Percentiles rank a stretch among this genome's conserved stretches.
phyloP scores from a whole-genome alignment of 768 basidiomycete genomes.

The Hericium coralloides region DNA sequence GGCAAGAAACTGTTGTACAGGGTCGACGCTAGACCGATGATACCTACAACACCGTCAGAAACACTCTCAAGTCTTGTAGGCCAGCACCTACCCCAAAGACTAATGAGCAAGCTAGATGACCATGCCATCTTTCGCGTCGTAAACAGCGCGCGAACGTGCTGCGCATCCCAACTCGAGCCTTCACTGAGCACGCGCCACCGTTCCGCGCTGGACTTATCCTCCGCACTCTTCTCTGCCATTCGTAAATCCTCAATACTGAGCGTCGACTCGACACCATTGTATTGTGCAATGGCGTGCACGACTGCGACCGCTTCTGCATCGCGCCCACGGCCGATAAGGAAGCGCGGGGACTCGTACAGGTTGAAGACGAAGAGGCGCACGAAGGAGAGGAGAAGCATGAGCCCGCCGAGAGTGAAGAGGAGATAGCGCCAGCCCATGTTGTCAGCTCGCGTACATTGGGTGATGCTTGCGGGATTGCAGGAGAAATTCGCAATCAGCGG shows the following conservation, averaged over 20 bases:
- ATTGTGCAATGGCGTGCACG: conserved; percentile 39
- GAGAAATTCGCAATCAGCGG: conserved; percentile 49
- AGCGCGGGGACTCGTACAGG: conserved; percentile 50
- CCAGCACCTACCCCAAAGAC: conserved; percentile 30
- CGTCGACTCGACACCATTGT: conserved; percentile 34
- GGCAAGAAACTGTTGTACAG: conserved; percentile 31
- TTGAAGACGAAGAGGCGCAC: conserved; percentile 44
- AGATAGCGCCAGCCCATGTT: conserved; percentile 65
- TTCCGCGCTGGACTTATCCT: conserved; percentile 4
- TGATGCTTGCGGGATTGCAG: conserved; percentile 26
- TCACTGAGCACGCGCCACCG: conserved; percentile 26
- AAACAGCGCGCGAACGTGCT: conserved; percentile 55
- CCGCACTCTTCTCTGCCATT: conserved; percentile 19
- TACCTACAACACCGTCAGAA: conserved; percentile 12
- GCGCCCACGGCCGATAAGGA: conserved; percentile 42
- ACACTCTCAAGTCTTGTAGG: not conserved
- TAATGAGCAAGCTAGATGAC: conserved; percentile 53
- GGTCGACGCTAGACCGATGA: conserved; percentile 27
- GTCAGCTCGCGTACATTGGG: conserved; percentile 27
- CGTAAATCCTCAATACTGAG: conserved; percentile 39
- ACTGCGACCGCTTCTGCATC: conserved; percentile 43
- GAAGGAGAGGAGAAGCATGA: conserved; percentile 44
- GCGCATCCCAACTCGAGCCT: conserved; percentile 28
- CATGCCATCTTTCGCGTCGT: conserved; percentile 52
- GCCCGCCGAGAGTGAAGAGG: conserved; percentile 41